Evolutionary conservation across 108 stramenopile genomes (phyloP).

Genomic region (Schizochytrium sp.): DNA sequence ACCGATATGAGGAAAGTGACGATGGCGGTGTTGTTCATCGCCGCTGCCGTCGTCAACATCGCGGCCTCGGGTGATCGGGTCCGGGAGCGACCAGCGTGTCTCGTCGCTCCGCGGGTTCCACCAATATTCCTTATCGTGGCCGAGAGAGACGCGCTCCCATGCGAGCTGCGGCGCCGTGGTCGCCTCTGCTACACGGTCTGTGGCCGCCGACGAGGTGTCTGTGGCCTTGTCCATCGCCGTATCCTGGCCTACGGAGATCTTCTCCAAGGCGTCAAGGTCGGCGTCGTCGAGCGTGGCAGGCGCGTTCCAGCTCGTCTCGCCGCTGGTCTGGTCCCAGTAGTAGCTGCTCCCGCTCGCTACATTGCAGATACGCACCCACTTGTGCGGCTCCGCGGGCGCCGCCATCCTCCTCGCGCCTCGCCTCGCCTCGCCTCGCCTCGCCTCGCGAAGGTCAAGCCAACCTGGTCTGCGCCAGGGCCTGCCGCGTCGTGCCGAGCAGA

Average conservation of each 20-base stretch:
- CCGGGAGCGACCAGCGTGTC: slow-evolving; percentile 5
- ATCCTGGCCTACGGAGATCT: background rate
- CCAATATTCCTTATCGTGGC: background rate
- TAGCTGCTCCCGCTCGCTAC: background rate
- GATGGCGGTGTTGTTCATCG: no score
- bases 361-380: background rate
- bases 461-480: no score
- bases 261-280: background rate
- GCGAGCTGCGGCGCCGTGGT: background rate
- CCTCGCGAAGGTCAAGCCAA: no score
- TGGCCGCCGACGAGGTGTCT: background rate
- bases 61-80: background rate
- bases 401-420: background rate
- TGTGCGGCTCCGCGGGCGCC: background rate
- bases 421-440: no score
- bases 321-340: background rate
- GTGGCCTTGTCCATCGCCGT: background rate
- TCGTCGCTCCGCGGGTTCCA: slow-evolving; percentile 11
- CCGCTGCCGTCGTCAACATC: background rate
- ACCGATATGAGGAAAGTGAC: no score
- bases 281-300: background rate
- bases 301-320: background rate
- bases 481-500: no score
- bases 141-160: background rate
- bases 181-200: background rate